phyloP scores from a whole-genome alignment of 2,329 filamentous ascomycete species.

The Colletotrichum orchidophilum region DNA sequence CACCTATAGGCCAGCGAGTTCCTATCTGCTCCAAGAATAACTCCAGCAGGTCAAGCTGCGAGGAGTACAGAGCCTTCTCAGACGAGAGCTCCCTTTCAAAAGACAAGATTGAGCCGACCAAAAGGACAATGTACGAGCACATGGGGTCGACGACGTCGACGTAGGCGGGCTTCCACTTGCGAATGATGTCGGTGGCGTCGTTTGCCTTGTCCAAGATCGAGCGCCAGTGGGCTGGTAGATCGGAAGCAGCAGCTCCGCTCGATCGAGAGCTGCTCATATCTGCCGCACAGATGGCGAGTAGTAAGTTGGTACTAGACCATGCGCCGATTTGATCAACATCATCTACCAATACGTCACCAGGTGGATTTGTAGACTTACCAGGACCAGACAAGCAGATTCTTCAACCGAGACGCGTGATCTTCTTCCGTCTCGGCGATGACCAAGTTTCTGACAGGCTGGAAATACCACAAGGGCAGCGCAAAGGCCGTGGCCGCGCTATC shows the following conservation, averaged over 20 bases:
- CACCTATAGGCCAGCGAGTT: not conserved
- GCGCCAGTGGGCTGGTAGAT: not conserved
- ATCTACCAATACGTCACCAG: not conserved
- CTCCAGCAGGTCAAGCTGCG: not conserved
- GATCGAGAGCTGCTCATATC: not conserved
- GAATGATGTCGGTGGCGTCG: not conserved
- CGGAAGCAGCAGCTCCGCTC: not conserved
- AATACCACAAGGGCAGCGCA: not conserved
- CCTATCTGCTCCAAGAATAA: not conserved
- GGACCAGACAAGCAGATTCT: not conserved
- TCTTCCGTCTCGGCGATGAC: not conserved
- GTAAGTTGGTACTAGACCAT: not conserved
- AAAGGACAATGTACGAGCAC: not conserved
- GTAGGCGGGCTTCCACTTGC: not conserved
- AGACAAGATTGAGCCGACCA: not conserved
- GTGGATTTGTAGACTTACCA: not conserved
- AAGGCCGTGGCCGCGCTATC: not conserved
- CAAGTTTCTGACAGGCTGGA: not conserved
- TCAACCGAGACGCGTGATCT: not conserved
- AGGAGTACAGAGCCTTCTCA: not conserved
- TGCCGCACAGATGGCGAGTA: not conserved
- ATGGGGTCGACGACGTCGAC: not conserved
- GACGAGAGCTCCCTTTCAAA: not conserved
- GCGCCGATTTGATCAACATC: not conserved
- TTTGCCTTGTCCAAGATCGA: not conserved